A percentile compares a stretch with the other conserved stretches of the same genome.
These are phyloP conservation scores for Eutypa lata DNA, from an alignment of 2,329 filamentous ascomycete genomes.

Conservation along the genomic window DNA sequence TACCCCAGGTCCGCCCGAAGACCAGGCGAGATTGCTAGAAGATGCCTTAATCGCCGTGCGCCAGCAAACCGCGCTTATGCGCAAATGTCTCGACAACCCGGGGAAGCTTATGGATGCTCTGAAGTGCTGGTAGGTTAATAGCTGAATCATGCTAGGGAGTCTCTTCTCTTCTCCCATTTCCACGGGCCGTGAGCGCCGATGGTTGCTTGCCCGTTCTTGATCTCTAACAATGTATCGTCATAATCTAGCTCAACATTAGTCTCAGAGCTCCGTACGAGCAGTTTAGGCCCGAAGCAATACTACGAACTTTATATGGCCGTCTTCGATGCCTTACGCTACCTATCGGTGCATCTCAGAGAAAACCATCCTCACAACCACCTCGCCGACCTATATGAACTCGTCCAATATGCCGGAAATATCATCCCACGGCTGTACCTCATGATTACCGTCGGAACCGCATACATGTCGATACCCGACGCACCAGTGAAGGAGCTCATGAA, in stretches of 20 bases:
- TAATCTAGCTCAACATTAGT: slow-evolving; percentile 78
- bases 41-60: slow-evolving; percentile 95
- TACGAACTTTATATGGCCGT: slow-evolving; percentile 99
- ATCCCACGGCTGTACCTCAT: slow-evolving; percentile 95
- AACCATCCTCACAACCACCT: slow-evolving; percentile 98
- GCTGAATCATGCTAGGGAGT: background rate
- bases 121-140: slow-evolving; percentile 84
- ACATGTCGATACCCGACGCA: slow-evolving; percentile 97
- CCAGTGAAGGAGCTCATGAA: slow-evolving; percentile 99
- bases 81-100: slow-evolving; percentile 93
- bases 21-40: slow-evolving; percentile 89
- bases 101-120: slow-evolving; percentile 99
- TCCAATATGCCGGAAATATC: slow-evolving; percentile 98
- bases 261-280: slow-evolving; percentile 96
- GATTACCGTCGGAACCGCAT: slow-evolving; percentile 98
- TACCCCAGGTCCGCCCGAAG: slow-evolving; percentile 65
- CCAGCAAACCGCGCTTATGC: slow-evolving; percentile 96
- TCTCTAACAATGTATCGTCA: slow-evolving; percentile 12
- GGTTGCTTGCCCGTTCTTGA: background rate
- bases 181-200: background rate
- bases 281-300: slow-evolving; percentile 97
- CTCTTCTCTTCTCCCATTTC: slow-evolving; percentile 3
- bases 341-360: slow-evolving; percentile 93
- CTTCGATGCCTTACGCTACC: slow-evolving; percentile 94
- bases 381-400: slow-evolving; percentile 94